phyloP scores from a whole-genome alignment of 371 early-diverging fungal genomes.

The Funneliformis caledonium region DNA sequence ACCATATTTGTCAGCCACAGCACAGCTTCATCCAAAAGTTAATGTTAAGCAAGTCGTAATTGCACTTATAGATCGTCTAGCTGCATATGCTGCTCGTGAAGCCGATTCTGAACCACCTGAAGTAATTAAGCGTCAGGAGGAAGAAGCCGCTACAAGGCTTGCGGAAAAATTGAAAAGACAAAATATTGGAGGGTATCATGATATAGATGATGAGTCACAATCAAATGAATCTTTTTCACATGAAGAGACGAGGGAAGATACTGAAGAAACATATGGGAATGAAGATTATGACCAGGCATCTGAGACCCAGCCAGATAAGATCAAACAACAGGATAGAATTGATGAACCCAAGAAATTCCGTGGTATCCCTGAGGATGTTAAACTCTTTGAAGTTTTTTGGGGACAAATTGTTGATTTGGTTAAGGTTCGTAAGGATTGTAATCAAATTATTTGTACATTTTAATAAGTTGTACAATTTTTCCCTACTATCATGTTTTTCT shows the following conservation, averaged over 20 bases:
- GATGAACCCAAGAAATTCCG: constrained; percentile 49
- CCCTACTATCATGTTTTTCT: neutral
- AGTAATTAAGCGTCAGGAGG: constrained; percentile 39
- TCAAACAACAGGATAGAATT: constrained; percentile 38
- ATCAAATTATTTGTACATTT: neutral
- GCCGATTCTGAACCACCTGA: constrained; percentile 54
- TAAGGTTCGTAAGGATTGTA: constrained; percentile 57
- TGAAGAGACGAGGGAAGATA: constrained; percentile 43
- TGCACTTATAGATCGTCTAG: constrained; percentile 88
- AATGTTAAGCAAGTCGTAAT: constrained; percentile 95
- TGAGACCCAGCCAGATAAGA: constrained; percentile 37
- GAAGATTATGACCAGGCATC: constrained; percentile 43
- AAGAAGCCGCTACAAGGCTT: constrained; percentile 45
- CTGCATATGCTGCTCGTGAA: constrained; percentile 79
- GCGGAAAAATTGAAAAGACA: constrained; percentile 39
- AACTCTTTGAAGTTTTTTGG: constrained; percentile 96
- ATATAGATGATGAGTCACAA: constrained; percentile 31
- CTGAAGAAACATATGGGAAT: constrained; percentile 44
- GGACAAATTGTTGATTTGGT: constrained; percentile 87
- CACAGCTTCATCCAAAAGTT: constrained; percentile 87
- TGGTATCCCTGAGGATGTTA: constrained; percentile 84
- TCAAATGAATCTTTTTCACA: constrained; percentile 42
- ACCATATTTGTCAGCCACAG: constrained; percentile 86
- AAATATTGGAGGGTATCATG: constrained; percentile 43
- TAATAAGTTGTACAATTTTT: neutral